Evolutionary conservation across 2,329 filamentous ascomycete genomes (phyloP), one percentile per base, ranked within the genome.

Genomic region (Trichothecium roseum): DNA sequence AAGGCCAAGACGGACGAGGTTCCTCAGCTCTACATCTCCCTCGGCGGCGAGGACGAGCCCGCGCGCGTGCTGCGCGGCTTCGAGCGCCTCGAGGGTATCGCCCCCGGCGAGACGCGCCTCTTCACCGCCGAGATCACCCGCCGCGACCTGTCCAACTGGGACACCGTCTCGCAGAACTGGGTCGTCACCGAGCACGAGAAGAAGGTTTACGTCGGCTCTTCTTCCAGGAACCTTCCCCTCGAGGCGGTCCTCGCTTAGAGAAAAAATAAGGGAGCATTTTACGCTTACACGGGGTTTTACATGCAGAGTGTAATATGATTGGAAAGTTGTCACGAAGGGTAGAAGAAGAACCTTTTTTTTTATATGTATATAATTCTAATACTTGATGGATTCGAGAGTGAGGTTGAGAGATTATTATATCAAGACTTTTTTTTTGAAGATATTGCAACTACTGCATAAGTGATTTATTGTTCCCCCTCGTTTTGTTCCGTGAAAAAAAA

Each of bases 1-100:
- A 49, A 56, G 0, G 45, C 75, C 0, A 64, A 57, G 1, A 81
- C 82, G 18, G 81, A 85, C 28, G 82, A 85, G 51, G 69, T 91
- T 2, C 69, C 78, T 0, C 84, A 91, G 64, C 60, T 87, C 12
- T 89, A 96, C 57, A 53, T 96, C 37, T 78, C 72, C 20, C 81
- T 93, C 3, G 89, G 88, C 34, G 87, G 85, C 1, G 71, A 81
- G 1, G 69, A 79, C 27, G 83, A 95, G 50, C 73, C 78, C 3
- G 62, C 73, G n/a, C 62, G 72, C 15, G 75, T 81, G 35, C 64
- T 84, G 3, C 68, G 80, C 2, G 78, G 79, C 8, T 84, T 84
- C 40, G 74, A 82, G 3, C 58, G 55, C 2, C 52, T 84, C 2
- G 59, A 64, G 17, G 63, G 58, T 64, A 78, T 95, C 42, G 65